These are phyloP conservation scores for Fusarium tanahbumbuense DNA, from an alignment of 2,329 filamentous ascomycete species.

Conservation along the genomic window DNA sequence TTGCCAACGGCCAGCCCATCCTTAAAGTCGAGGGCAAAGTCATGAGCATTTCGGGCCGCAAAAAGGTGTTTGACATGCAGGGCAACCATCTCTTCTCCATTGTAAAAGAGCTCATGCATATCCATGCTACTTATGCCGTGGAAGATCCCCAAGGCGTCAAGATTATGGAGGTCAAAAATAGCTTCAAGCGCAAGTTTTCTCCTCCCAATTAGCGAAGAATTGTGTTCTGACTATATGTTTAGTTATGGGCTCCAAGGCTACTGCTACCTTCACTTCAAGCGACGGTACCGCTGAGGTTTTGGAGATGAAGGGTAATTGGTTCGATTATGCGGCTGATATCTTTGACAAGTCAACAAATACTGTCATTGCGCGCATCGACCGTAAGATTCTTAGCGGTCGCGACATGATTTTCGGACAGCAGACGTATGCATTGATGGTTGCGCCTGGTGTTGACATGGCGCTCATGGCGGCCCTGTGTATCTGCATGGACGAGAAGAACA, in stretches of 20 bases:
- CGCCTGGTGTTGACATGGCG: conserved; percentile 73
- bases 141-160: conserved; percentile 59
- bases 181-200: conserved; percentile 60
- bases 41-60: conserved; percentile 65
- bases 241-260: conserved; percentile 67
- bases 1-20: conserved; percentile 63
- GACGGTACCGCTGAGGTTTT: conserved; percentile 59
- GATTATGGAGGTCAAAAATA: conserved; percentile 67
- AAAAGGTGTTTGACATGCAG: conserved; percentile 64
- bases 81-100: conserved; percentile 69
- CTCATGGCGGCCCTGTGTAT: conserved; percentile 75
- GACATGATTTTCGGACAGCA: conserved; percentile 71
- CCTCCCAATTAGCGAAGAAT: background rate
- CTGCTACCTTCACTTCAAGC: conserved; percentile 66
- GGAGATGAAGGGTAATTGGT: conserved; percentile 70
- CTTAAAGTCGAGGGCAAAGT: conserved; percentile 68
- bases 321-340: conserved; percentile 69
- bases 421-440: conserved; percentile 73
- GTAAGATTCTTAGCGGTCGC: conserved; percentile 67
- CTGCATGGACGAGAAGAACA: conserved; percentile 73
- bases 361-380: conserved; percentile 68
- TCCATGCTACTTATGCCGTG: conserved; percentile 64
- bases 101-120: conserved; percentile 61
- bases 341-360: conserved; percentile 61
- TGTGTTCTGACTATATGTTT: conserved; percentile 1